Base-by-base conservation (phyloP, 257 asterid genomes). In the Ophiorrhiza pumila region DNA sequence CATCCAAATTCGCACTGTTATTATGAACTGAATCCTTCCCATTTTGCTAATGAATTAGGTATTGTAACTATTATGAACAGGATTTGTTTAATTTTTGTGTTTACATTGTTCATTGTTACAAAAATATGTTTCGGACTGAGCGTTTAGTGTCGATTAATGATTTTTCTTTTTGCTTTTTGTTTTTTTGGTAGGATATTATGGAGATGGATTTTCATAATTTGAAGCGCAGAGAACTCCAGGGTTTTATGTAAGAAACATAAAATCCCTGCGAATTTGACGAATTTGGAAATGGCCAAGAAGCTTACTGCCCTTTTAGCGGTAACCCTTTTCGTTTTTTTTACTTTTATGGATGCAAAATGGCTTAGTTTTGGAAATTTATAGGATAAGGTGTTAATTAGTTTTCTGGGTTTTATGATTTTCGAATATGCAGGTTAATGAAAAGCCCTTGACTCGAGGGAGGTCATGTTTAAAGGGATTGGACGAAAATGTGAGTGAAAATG, bases 191-290 rank as follows among this genome's bases (percentile, higher is more conserved):
- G 60, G 15, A 13, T 8, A 7, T 18, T 42, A 57, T 41, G 69
- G 77, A 65, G 73, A 88, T 85, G 96, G 86, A 89, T 81, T 89
- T 83, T 75, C 83, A 78, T n/a, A 58, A 61, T 29, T 53, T 89
- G 96, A 85, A 88, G 71, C 84, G 96, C 50, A 89, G 73, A 64
- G 86, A 86, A 72, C 76, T 91, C 47, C 94, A 89, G 78, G 75
- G 75, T 77, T 46, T 41, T 91, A 37, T 91, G 97, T 80, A 89
- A 85, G 81, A 80, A 85, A 75, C 87, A 85, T 65, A 79, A 61
- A 31, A 83, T 91, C 55, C 95, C 90, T 27, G 96, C 96, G 1
- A 89, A 89, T 79, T 73, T 88, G 63, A 77, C 91, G 4, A 91
- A 89, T 78, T 59, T 77, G 41, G 88, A 87, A 65, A 84, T 89